These are phyloP conservation scores for Theileria orientalis DNA, from an alignment of 169 alveolate species.

Conservation along the genomic window DNA sequence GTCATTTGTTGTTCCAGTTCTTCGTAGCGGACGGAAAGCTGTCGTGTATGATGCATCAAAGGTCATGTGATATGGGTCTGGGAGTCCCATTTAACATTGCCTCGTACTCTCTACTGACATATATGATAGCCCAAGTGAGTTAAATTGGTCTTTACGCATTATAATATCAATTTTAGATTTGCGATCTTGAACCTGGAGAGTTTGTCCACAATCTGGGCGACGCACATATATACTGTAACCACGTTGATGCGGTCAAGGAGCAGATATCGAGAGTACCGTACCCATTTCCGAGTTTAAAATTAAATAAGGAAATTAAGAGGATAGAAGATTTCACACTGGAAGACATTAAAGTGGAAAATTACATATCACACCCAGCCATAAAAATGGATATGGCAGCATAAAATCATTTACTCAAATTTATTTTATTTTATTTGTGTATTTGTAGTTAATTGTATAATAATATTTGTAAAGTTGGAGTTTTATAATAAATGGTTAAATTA, in stretches of 20 bases:
- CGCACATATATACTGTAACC: slow-evolving; percentile 94
- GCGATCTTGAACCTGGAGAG: slow-evolving; percentile 88
- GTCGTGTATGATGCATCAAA: slow-evolving; percentile 94
- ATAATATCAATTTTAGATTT: slow-evolving; percentile 47
- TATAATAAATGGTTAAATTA: slow-evolving; percentile 49
- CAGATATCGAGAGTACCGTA: slow-evolving; percentile 91
- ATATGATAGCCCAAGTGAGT: slow-evolving; percentile 93
- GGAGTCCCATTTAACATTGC: slow-evolving; percentile 99
- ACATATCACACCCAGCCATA: slow-evolving; percentile 86
- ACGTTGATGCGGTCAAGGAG: slow-evolving; percentile 87
- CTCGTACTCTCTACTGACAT: slow-evolving; percentile 92
- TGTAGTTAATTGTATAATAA: background rate
- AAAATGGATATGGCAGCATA: slow-evolving; percentile 90
- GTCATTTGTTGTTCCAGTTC: slow-evolving; percentile 95
- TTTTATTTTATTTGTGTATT: slow-evolving; percentile 1
- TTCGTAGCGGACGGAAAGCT: slow-evolving; percentile 89
- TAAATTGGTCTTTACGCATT: background rate
- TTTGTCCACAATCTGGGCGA: slow-evolving; percentile 94
- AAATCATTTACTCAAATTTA: background rate
- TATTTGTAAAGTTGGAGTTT: background rate
- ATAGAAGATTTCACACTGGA: slow-evolving; percentile 88
- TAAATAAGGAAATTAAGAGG: slow-evolving; percentile 81
- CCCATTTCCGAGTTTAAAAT: slow-evolving; percentile 94
- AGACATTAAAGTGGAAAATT: slow-evolving; percentile 88
- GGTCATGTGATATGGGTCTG: slow-evolving; percentile 97